A percentile compares a stretch with the other conserved stretches of the same genome.
These are phyloP conservation scores for Ceratobasidium sp. DNA, from an alignment of 1,284 basidiomycete genomes.

Conservation along the genomic window DNA sequence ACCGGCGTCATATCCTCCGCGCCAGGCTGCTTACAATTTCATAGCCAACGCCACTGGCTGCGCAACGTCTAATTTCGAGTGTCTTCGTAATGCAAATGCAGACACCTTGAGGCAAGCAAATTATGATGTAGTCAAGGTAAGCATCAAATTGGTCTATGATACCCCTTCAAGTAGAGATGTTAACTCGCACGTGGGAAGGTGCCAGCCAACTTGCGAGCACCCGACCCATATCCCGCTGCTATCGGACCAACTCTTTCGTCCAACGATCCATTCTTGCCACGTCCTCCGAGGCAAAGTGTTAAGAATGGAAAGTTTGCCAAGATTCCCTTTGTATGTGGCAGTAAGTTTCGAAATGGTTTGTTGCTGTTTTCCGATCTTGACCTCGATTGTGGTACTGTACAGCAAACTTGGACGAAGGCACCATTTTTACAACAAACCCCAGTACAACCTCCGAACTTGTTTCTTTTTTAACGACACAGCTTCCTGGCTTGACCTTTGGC, in stretches of 20 bases:
- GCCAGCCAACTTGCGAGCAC: constrained; percentile 6
- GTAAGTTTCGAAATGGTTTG: constrained; percentile 21
- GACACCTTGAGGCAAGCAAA: constrained; percentile 14
- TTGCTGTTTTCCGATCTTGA: neutral
- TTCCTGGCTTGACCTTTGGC: constrained; percentile 26
- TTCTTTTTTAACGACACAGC: constrained; percentile 22
- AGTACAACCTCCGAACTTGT: neutral
- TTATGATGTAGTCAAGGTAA: constrained; percentile 34
- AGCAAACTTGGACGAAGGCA: constrained; percentile 44
- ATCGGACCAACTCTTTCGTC: constrained; percentile 23
- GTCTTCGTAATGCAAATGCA: constrained; percentile 22
- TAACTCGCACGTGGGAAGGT: constrained; percentile 24
- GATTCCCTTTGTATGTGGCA: constrained; percentile 52
- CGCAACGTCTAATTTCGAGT: constrained; percentile 7
- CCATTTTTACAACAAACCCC: constrained; percentile 39
- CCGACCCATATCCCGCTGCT: constrained; percentile 21
- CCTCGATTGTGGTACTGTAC: neutral
- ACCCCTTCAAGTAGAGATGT: neutral
- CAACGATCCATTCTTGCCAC: constrained; percentile 19
- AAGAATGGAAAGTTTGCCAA: constrained; percentile 47
- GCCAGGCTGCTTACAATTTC: constrained; percentile 31
- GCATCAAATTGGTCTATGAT: neutral
- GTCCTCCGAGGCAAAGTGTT: constrained; percentile 1
- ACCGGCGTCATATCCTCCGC: constrained; percentile 17
- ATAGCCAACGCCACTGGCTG: constrained; percentile 32